phyloP scores from a whole-genome alignment of 768 basidiomycete genomes.

The Lactarius indigo region DNA sequence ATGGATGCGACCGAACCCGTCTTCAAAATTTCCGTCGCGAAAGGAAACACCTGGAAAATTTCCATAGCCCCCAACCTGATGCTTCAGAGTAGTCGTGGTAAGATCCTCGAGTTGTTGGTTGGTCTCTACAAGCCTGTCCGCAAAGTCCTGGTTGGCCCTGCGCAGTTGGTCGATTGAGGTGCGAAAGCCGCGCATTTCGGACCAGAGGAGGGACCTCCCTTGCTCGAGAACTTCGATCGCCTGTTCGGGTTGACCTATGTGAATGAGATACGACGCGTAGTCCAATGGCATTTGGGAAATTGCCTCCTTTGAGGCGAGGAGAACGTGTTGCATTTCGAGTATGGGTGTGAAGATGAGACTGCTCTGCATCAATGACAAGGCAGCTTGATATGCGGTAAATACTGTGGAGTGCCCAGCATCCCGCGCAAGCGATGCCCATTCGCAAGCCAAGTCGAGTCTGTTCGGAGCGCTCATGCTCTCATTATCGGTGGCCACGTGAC shows the following conservation, averaged over 20 bases:
- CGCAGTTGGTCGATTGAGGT: slow-evolving; percentile 12
- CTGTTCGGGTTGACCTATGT: neutral
- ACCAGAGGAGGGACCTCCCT: slow-evolving; percentile 19
- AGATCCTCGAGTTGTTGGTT: neutral
- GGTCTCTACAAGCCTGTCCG: neutral
- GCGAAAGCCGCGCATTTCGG: slow-evolving; percentile 13
- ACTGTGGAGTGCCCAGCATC: neutral
- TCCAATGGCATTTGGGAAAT: neutral
- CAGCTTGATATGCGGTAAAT: neutral
- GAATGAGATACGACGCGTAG: slow-evolving; percentile 2
- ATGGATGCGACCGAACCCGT: neutral
- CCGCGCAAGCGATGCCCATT: neutral
- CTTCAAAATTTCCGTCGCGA: neutral
- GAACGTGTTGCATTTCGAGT: neutral
- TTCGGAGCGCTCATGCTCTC: neutral
- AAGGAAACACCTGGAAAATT: neutral
- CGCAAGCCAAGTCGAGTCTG: neutral
- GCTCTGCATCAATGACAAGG: neutral
- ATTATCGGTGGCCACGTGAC: neutral
- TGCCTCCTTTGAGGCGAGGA: neutral
- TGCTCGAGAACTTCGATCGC: slow-evolving; percentile 17
- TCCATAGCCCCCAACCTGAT: neutral
- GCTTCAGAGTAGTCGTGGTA: neutral
- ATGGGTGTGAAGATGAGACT: neutral
- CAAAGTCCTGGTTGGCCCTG: neutral